A percentile compares a stretch with the other conserved stretches of the same genome.
phyloP scores from a whole-genome alignment of 2,329 filamentous ascomycete genomes.

The Penicillium sp. region DNA sequence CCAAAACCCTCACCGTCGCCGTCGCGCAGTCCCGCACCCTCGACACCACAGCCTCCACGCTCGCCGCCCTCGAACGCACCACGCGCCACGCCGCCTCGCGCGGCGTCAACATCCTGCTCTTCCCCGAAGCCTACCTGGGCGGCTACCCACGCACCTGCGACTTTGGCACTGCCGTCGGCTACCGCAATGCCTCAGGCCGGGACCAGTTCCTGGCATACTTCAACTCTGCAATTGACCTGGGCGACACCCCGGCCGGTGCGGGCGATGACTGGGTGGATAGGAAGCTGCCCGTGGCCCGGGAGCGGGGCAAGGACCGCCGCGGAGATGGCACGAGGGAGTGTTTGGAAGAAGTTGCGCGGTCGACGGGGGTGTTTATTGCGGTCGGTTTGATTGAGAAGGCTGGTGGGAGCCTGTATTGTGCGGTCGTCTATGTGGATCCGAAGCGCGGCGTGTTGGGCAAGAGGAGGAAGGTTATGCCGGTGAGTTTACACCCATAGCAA shows the following conservation, averaged over 20 bases:
- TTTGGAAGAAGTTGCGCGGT: constrained; percentile 69
- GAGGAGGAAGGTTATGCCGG: constrained; percentile 86
- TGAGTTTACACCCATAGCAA: constrained; percentile 49
- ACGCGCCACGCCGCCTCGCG: constrained; percentile 60
- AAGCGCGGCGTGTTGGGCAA: constrained; percentile 71
- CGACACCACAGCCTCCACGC: constrained; percentile 50
- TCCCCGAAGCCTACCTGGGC: constrained; percentile 88
- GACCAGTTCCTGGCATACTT: constrained; percentile 84
- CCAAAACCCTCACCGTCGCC: constrained; percentile 40
- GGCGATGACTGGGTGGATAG: constrained; percentile 68
- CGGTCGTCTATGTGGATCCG: constrained; percentile 77
- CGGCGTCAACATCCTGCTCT: constrained; percentile 68
- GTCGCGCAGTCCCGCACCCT: constrained; percentile 47
- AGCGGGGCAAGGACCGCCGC: constrained; percentile 49
- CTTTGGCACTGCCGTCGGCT: constrained; percentile 73
- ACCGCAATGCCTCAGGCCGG: constrained; percentile 63
- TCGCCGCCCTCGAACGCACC: constrained; percentile 61
- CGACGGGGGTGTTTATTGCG: constrained; percentile 78
- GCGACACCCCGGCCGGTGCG: constrained; percentile 69
- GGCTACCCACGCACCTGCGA: constrained; percentile 80
- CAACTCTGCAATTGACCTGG: constrained; percentile 72
- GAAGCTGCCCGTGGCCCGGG: constrained; percentile 52
- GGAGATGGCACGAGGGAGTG: constrained; percentile 77
- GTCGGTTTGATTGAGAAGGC: constrained; percentile 74
- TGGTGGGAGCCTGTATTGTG: constrained; percentile 80